A percentile compares a stretch with the other conserved stretches of the same genome.
Evolutionary conservation across 495 filamentous ascomycete genomes (phyloP).

Genomic region (Delitschia confertaspora): DNA sequence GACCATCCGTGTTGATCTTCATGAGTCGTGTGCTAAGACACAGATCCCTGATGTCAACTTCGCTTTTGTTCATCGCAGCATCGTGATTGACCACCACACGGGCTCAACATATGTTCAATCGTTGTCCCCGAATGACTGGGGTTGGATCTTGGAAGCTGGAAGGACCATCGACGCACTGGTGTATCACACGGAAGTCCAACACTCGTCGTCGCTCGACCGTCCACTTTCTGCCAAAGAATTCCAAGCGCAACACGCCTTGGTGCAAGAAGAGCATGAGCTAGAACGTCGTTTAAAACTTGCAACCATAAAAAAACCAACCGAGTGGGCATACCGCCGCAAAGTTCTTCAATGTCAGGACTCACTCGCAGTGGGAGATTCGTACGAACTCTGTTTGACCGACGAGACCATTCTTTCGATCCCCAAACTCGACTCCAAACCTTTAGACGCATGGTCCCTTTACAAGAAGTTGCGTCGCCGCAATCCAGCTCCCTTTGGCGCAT

Average conservation of each 20-base stretch:
- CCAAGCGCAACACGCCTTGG: too few species aligned
- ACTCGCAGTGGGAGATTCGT: conserved; percentile 71
- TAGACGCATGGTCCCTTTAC: conserved; percentile 58
- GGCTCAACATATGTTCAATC: conserved; percentile 55
- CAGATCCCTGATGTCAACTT: conserved; percentile 64
- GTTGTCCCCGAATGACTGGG: conserved; percentile 33
- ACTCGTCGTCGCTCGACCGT: too few species aligned
- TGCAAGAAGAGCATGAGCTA: too few species aligned
- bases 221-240: too few species aligned
- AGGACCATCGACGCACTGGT: not conserved
- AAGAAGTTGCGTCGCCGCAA: conserved; percentile 58
- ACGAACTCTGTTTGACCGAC: conserved; percentile 84
- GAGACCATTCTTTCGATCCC: conserved; percentile 52
- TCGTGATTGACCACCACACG: conserved; percentile 64
- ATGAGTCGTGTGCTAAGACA: conserved; percentile 4
- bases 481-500: conserved; percentile 78
- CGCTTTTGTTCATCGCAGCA: conserved; percentile 63
- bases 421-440: conserved; percentile 16
- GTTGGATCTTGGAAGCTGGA: conserved; percentile 33
- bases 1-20: conserved; percentile 42
- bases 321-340: conserved; percentile 54
- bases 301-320: too few species aligned
- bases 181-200: too few species aligned
- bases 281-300: too few species aligned
- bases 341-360: conserved; percentile 58